Evolutionary conservation across 106 monocot species (phyloP).

Genomic region (Phalaenopsis equestris): DNA sequence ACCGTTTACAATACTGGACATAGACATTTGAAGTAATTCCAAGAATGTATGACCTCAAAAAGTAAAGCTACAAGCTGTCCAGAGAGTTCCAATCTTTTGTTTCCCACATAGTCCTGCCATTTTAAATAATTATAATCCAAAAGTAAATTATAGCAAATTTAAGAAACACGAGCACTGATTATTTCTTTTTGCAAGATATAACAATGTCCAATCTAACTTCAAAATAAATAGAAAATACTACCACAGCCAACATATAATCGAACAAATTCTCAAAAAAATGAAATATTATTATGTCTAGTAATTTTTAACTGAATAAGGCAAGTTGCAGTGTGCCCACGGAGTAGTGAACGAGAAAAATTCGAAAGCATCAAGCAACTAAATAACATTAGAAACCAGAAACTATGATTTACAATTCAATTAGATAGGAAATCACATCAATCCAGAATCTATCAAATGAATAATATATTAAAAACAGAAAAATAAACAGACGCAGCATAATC

Average conservation of each 20-base stretch:
- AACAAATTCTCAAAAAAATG: background rate
- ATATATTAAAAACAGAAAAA: too few species aligned
- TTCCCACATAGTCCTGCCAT: slow-evolving; percentile 91
- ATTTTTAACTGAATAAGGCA: background rate
- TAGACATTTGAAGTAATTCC: background rate
- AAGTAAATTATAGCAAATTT: background rate
- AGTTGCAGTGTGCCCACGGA: background rate
- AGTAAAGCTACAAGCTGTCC: slow-evolving; percentile 91
- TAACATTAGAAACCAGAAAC: background rate
- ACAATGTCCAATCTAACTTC: background rate
- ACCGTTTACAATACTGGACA: background rate
- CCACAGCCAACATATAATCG: background rate
- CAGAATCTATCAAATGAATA: too few species aligned
- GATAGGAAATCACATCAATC: too few species aligned
- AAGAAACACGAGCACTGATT: background rate
- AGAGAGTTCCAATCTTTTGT: slow-evolving; percentile 93
- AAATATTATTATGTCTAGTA: background rate
- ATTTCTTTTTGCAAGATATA: background rate
- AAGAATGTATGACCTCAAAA: slow-evolving; percentile 59
- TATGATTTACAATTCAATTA: background rate
- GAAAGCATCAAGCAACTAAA: background rate
- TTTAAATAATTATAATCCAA: slow-evolving; percentile 1
- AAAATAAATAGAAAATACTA: background rate
- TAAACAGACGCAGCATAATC: too few species aligned
- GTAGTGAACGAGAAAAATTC: background rate